phyloP scores from a whole-genome alignment of 1,139 yeast genomes.

The Pichia sp. region DNA sequence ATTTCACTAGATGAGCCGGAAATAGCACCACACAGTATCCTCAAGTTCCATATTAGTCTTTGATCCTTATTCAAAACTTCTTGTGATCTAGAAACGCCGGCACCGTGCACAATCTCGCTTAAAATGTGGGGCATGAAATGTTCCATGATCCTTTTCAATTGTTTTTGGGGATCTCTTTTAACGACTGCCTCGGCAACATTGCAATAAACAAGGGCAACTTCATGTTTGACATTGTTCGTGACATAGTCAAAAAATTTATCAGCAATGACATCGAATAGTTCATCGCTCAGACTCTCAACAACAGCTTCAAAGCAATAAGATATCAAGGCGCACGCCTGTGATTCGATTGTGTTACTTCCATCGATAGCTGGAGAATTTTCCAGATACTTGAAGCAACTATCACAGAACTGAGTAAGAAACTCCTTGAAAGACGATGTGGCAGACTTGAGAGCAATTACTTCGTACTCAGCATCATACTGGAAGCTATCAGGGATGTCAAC shows the following conservation, averaged over 20 bases:
- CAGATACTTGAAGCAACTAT: conserved; percentile 54
- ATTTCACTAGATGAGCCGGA: conserved; percentile 58
- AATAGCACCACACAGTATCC: conserved; percentile 63
- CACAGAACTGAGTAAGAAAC: conserved; percentile 50
- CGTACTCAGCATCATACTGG: conserved; percentile 36
- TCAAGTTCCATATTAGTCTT: conserved; percentile 64
- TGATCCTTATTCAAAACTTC: conserved; percentile 70
- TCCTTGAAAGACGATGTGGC: conserved; percentile 69
- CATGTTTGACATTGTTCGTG: conserved; percentile 52
- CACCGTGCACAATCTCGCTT: conserved; percentile 73
- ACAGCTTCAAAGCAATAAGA: conserved; percentile 64
- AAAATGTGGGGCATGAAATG: conserved; percentile 46
- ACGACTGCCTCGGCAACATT: conserved; percentile 65
- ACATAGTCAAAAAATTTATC: conserved; percentile 49
- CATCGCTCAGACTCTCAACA: conserved; percentile 64
- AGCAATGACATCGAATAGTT: conserved; percentile 47
- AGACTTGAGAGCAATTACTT: conserved; percentile 56
- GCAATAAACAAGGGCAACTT: conserved; percentile 62
- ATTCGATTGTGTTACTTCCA: conserved; percentile 37
- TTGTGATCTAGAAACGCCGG: conserved; percentile 66
- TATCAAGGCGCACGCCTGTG: conserved; percentile 47
- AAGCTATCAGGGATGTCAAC: conserved; percentile 20
- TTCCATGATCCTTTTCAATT: conserved; percentile 40
- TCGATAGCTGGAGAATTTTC: conserved; percentile 72
- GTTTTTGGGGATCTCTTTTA: conserved; percentile 51